Conservation (phyloP, 495 filamentous ascomycete genomes). For the Talaromyces adpressus region DNA sequence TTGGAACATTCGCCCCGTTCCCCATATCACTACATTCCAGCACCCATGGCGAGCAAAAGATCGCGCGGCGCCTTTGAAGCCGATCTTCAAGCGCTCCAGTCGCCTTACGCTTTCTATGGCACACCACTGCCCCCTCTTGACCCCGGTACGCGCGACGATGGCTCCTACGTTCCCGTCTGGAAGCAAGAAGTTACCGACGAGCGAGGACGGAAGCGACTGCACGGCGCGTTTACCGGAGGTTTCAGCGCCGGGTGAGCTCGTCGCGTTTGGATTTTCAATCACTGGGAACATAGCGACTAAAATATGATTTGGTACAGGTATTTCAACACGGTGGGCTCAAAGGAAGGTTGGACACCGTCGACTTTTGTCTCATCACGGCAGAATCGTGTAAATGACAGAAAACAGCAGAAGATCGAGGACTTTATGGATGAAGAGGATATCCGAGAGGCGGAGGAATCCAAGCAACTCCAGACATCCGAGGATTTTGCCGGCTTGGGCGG, state of each 20-base stretch:
- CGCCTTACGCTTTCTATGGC: constrained; percentile 77
- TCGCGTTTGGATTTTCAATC: constrained; percentile 13
- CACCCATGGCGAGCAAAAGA: constrained; percentile 71
- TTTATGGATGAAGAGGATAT: constrained; percentile 99
- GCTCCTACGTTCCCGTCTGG: constrained; percentile 90
- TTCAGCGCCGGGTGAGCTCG: constrained; percentile 82
- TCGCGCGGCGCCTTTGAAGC: constrained; percentile 70
- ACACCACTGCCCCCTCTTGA: constrained; percentile 81
- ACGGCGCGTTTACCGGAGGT: constrained; percentile 95
- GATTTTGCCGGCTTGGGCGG: constrained; percentile 73
- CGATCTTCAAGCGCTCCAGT: constrained; percentile 63
- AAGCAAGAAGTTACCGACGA: constrained; percentile 97
- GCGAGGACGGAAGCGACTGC: constrained; percentile 80
- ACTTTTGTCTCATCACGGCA: constrained; percentile 86
- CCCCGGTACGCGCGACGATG: constrained; percentile 76
- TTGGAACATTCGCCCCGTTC: background rate
- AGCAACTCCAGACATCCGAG: constrained; percentile 60
- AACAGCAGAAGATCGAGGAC: constrained; percentile 70
- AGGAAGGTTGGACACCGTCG: constrained; percentile 93
- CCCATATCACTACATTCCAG: background rate
- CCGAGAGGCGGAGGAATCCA: constrained; percentile 74
- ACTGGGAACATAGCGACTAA: constrained; percentile 22
- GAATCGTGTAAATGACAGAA: constrained; percentile 64
- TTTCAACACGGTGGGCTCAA: constrained; percentile 96
- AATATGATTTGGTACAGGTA: constrained; percentile 50